phyloP scores from a whole-genome alignment of 2,329 filamentous ascomycete genomes.

The Arachnopeziza araneosa region DNA sequence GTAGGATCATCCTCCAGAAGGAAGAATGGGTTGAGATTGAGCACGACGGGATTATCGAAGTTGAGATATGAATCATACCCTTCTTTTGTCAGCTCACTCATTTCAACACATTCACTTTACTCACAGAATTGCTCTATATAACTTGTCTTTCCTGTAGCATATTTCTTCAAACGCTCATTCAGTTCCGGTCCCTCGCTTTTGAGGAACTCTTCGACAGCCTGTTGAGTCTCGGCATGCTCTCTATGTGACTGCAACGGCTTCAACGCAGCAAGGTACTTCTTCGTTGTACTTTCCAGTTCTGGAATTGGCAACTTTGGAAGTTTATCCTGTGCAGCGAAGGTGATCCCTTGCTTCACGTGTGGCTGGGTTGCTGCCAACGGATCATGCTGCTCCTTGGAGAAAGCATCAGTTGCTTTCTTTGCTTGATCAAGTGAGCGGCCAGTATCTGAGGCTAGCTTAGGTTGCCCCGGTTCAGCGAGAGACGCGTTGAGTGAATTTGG shows the following conservation, averaged over 20 bases:
- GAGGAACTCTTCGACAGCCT: conserved; percentile 79
- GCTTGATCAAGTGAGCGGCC: conserved; percentile 42
- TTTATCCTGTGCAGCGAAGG: conserved; percentile 82
- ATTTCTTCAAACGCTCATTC: conserved; percentile 84
- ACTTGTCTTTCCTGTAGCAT: conserved; percentile 84
- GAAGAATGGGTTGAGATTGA: conserved; percentile 98
- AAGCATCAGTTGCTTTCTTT: conserved; percentile 47
- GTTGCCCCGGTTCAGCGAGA: conserved; percentile 41
- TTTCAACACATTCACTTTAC: conserved; percentile 32
- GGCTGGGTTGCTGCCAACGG: conserved; percentile 42
- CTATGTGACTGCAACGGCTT: conserved; percentile 73
- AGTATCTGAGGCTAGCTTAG: conserved; percentile 16
- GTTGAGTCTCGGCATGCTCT: conserved; percentile 77
- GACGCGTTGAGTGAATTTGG: conserved; percentile 70
- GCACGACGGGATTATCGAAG: conserved; percentile 93
- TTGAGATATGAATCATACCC: conserved; percentile 99
- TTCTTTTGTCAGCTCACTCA: conserved; percentile 32
- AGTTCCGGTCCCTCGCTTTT: conserved; percentile 74
- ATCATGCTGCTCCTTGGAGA: conserved; percentile 40
- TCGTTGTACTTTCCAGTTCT: conserved; percentile 71
- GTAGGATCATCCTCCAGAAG: conserved; percentile 95
- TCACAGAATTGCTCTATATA: conserved; percentile 99
- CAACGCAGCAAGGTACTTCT: conserved; percentile 73
- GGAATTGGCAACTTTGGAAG: conserved; percentile 91
- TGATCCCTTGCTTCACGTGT: conserved; percentile 60